Percentiles rank a stretch among this genome's conserved stretches.
phyloP scores from a whole-genome alignment of 805 yeast genomes.

The Yamadazyma kitorensis region DNA sequence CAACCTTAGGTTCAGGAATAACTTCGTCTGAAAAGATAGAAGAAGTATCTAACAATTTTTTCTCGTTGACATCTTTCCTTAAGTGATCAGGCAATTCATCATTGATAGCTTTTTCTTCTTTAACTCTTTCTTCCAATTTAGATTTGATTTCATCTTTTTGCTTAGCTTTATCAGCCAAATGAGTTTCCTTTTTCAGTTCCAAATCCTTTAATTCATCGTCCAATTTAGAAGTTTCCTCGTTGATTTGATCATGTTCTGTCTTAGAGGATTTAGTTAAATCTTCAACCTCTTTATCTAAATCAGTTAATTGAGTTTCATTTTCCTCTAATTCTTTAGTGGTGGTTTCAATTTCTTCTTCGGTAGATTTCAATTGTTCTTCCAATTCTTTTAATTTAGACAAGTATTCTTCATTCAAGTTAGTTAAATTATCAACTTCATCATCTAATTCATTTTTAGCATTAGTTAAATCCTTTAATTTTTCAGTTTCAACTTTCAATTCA shows the following conservation, averaged over 20 bases:
- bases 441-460: conserved; percentile 46
- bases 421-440: conserved; percentile 43
- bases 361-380: conserved; percentile 40
- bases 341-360: conserved; percentile 35
- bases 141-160: conserved; percentile 33
- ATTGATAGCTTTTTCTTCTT: conserved; percentile 48
- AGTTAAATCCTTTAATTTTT: conserved; percentile 48
- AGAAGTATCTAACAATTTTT: conserved; percentile 34
- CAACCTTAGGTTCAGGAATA: conserved; percentile 7
- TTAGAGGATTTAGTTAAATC: conserved; percentile 26
- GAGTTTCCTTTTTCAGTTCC: conserved; percentile 29
- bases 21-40: conserved; percentile 32
- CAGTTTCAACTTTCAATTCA: conserved; percentile 49
- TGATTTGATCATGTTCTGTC: conserved; percentile 24
- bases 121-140: conserved; percentile 35
- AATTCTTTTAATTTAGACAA: conserved; percentile 44
- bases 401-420: conserved; percentile 43
- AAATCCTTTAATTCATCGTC: conserved; percentile 42
- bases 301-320: conserved; percentile 35
- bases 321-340: conserved; percentile 31
- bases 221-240: conserved; percentile 31
- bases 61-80: conserved; percentile 33
- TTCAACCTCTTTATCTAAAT: conserved; percentile 36
- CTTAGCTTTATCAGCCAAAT: conserved; percentile 31
- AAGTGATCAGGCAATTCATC: conserved; percentile 53